These are phyloP conservation scores for Cryoendolithus antarcticus DNA, from an alignment of 2,329 filamentous ascomycete species.

Conservation along the genomic window DNA sequence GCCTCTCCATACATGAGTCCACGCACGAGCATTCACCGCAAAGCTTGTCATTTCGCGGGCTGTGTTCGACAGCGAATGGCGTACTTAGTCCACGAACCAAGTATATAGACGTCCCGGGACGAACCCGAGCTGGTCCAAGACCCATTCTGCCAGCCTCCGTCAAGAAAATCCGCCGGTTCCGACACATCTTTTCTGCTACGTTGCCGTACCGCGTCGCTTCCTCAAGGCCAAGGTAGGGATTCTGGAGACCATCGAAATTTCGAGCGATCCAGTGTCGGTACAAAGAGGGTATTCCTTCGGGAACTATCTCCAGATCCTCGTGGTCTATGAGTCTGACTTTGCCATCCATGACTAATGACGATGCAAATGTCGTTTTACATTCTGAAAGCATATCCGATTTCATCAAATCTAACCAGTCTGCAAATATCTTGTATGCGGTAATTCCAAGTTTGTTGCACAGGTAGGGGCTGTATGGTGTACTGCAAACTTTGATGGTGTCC, in stretches of 20 bases:
- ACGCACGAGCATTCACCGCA: background rate
- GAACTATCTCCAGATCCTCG: constrained; percentile 1
- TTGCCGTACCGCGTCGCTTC: constrained; percentile 1
- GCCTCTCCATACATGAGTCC: constrained; percentile 1
- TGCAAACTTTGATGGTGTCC: background rate
- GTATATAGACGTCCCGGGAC: background rate
- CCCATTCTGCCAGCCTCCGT: background rate
- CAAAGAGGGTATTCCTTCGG: background rate
- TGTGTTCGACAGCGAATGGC: background rate
- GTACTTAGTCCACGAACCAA: background rate
- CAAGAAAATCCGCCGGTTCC: background rate
- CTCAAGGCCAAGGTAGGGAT: background rate
- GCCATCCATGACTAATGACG: background rate
- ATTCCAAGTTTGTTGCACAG: background rate
- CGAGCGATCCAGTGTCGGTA: background rate
- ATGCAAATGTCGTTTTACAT: background rate
- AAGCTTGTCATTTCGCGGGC: background rate
- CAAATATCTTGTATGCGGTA: constrained; percentile 1
- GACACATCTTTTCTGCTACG: background rate
- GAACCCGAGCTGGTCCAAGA: background rate
- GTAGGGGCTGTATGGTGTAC: background rate
- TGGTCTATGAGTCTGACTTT: background rate
- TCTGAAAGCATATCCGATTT: background rate
- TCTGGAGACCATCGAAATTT: background rate
- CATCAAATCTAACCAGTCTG: background rate